Percentiles rank a stretch among this genome's conserved stretches.
phyloP scores from a whole-genome alignment of 2,329 filamentous ascomycete species.

The Chaetomium sp. region DNA sequence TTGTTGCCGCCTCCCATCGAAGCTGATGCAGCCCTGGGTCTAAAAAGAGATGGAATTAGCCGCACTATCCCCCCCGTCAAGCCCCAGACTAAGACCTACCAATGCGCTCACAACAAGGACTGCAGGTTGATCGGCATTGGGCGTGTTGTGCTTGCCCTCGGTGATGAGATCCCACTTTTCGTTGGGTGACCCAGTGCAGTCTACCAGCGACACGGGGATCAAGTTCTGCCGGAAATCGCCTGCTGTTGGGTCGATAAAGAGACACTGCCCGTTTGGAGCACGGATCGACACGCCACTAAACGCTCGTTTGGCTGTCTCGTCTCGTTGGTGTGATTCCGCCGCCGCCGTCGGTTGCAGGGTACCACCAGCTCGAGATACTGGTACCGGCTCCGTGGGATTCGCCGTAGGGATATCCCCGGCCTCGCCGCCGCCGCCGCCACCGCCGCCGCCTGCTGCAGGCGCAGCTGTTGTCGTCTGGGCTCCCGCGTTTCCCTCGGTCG shows the following conservation, averaged over 20 bases:
- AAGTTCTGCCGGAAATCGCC: constrained; percentile 59
- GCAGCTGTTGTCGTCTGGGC: constrained; percentile 21
- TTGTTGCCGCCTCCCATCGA: constrained; percentile 48
- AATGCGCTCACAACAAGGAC: constrained; percentile 52
- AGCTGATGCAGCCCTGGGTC: constrained; percentile 53
- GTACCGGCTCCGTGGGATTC: constrained; percentile 47
- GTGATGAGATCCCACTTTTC: constrained; percentile 57
- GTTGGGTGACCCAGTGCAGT: constrained; percentile 49
- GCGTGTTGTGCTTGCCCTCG: constrained; percentile 52
- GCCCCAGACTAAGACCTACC: constrained; percentile 38
- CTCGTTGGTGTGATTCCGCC: constrained; percentile 51
- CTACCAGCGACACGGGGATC: constrained; percentile 51
- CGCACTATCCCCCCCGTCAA: neutral
- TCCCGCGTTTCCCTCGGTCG: neutral
- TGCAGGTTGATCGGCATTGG: constrained; percentile 39
- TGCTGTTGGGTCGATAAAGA: constrained; percentile 55
- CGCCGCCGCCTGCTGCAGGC: constrained; percentile 9
- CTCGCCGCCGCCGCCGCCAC: constrained; percentile 12
- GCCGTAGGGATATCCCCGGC: constrained; percentile 37
- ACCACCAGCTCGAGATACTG: constrained; percentile 55
- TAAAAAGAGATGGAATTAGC: constrained; percentile 7
- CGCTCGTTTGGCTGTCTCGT: constrained; percentile 50
- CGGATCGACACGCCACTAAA: constrained; percentile 51
- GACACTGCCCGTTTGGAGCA: constrained; percentile 52
- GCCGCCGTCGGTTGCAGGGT: constrained; percentile 52